Conservation (phyloP, 176 grass and related monocot genomes). For the Olyra latifolia region DNA sequence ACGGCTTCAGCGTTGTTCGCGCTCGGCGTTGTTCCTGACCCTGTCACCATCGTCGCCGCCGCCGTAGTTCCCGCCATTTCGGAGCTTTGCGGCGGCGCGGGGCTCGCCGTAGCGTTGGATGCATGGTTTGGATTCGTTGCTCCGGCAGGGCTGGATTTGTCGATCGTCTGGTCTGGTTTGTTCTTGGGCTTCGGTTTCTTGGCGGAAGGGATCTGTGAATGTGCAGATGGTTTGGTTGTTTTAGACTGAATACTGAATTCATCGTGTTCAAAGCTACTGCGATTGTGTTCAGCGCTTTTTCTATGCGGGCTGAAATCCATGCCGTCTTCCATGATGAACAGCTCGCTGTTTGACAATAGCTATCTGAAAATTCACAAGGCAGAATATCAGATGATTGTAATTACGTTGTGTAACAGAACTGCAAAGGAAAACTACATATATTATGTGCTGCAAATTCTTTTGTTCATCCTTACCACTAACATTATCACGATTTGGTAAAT, state of each 20-base stretch:
- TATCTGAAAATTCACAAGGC: slow-evolving; percentile 38
- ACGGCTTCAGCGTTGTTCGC: neutral
- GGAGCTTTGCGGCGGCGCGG: neutral
- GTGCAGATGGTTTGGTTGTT: neutral
- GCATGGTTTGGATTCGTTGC: slow-evolving; percentile 9
- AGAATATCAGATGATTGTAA: slow-evolving; percentile 1
- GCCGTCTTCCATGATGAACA: slow-evolving; percentile 28
- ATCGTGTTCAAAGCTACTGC: slow-evolving; percentile 35
- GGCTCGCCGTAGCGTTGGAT: neutral
- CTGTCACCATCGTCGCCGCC: neutral
- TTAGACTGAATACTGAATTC: slow-evolving; percentile 17
- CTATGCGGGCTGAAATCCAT: slow-evolving; percentile 62
- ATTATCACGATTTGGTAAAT: neutral
- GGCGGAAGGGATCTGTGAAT: neutral
- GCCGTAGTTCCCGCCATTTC: neutral
- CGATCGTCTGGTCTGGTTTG: slow-evolving; percentile 21
- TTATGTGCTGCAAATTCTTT: neutral
- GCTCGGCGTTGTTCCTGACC: neutral
- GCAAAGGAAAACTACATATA: neutral
- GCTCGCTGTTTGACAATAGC: neutral
- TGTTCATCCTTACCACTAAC: neutral
- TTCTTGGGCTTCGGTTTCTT: slow-evolving; percentile 38
- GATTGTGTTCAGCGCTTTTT: slow-evolving; percentile 10
- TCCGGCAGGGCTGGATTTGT: neutral
- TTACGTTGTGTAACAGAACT: neutral